phyloP scores from a whole-genome alignment of 2,329 filamentous ascomycete species.

The Raffaelea ambrosiae region DNA sequence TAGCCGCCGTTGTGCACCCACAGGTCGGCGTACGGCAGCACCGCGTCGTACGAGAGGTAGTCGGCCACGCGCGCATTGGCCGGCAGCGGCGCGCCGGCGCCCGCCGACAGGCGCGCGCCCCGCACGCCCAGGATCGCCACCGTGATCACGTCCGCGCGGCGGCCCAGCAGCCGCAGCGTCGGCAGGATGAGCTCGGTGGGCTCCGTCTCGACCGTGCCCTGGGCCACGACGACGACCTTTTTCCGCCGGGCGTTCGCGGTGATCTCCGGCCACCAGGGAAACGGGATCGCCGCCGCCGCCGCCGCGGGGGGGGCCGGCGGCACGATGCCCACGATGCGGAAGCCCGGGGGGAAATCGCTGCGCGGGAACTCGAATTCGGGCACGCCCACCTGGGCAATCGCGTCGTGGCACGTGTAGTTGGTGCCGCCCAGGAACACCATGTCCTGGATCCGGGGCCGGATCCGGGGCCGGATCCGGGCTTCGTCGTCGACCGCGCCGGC shows the following conservation, averaged over 20 bases:
- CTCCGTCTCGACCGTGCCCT: slow-evolving; percentile 30
- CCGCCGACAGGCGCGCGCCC: slow-evolving; percentile 18
- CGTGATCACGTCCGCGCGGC: slow-evolving; percentile 18
- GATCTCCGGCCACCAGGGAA: slow-evolving; percentile 26
- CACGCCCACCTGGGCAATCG: slow-evolving; percentile 27
- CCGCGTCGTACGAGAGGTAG: slow-evolving; percentile 29
- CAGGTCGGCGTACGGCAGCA: slow-evolving; percentile 24
- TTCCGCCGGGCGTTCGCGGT: slow-evolving; percentile 16
- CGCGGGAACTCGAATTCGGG: slow-evolving; percentile 28
- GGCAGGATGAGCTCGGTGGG: slow-evolving; percentile 28
- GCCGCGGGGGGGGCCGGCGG: slow-evolving; percentile 10
- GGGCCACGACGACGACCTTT: slow-evolving; percentile 28
- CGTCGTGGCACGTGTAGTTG: slow-evolving; percentile 26
- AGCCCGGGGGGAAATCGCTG: slow-evolving; percentile 24
- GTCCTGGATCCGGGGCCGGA: not conserved
- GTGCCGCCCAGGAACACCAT: slow-evolving; percentile 21
- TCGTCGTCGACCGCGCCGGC: slow-evolving; percentile 19
- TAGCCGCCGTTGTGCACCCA: slow-evolving; percentile 34
- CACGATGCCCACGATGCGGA: slow-evolving; percentile 26
- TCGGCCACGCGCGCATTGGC: slow-evolving; percentile 24
- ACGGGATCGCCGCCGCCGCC: not conserved
- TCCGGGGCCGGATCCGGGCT: too few species aligned
- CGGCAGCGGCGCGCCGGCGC: slow-evolving; percentile 12
- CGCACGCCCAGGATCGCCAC: slow-evolving; percentile 27
- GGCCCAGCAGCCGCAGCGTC: slow-evolving; percentile 23